A percentile compares a stretch with the other conserved stretches of the same genome.
These are phyloP conservation scores for Stagonosporopsis cucurbitacearum DNA, from an alignment of 2,329 filamentous ascomycete genomes.

Conservation along the genomic window DNA sequence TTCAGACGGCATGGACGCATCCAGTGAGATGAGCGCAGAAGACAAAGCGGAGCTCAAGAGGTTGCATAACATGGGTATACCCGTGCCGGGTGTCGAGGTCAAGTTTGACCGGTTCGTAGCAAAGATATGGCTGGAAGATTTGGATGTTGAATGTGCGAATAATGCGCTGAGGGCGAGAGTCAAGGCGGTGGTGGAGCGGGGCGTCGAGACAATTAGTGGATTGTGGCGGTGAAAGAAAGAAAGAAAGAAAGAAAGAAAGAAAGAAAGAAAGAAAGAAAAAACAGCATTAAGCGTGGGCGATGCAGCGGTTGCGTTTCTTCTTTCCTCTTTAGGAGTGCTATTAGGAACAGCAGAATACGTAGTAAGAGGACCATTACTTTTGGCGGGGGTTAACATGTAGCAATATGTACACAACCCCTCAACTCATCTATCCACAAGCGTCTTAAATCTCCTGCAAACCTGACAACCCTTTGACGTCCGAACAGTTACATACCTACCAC, in stretches of 20 bases:
- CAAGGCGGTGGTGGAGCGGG: constrained; percentile 85
- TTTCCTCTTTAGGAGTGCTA: background rate
- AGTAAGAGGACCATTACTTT: no score
- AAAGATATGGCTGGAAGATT: constrained; percentile 87
- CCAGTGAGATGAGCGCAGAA: constrained; percentile 22
- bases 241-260: no score
- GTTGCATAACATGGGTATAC: constrained; percentile 83
- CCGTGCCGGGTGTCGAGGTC: constrained; percentile 87
- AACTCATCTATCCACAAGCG: background rate
- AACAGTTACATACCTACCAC: no score
- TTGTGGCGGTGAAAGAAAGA: constrained; percentile 39
- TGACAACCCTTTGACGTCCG: no score
- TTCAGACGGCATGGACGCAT: background rate
- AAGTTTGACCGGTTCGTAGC: constrained; percentile 87
- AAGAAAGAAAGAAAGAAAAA: no score
- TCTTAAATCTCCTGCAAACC: background rate
- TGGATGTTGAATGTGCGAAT: constrained; percentile 87
- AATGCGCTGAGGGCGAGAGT: constrained; percentile 83
- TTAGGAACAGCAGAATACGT: background rate
- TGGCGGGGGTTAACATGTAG: background rate
- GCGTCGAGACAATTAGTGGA: constrained; percentile 75
- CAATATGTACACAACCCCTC: background rate
- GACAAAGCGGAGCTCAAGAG: constrained; percentile 70
- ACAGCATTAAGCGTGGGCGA: background rate
- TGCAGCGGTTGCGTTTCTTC: background rate